Percentiles rank a stretch among this genome's conserved stretches.
Evolutionary conservation across 352 stramenopile species (phyloP).

Genomic region (Phytophthora meadii): DNA sequence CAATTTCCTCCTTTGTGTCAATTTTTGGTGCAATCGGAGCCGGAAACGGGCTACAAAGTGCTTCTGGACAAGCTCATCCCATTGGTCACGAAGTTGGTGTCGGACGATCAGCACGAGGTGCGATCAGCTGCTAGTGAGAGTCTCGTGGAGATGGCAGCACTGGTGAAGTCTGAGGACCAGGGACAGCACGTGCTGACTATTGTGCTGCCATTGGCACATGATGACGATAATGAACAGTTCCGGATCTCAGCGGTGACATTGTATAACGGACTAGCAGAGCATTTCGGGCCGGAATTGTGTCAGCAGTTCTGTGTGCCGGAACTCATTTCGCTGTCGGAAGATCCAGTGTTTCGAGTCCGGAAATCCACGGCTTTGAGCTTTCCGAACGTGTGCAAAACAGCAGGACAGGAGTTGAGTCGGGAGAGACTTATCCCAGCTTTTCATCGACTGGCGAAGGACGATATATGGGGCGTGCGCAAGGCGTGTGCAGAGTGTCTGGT

Average conservation of each 20-base stretch:
- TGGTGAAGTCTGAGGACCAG: slow-evolving; percentile 91
- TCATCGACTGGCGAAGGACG: slow-evolving; percentile 90
- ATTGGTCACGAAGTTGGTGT: slow-evolving; percentile 75
- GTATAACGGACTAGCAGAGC: slow-evolving; percentile 91
- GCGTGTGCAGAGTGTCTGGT: slow-evolving; percentile 93
- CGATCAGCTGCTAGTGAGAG: slow-evolving; percentile 85
- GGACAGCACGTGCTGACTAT: slow-evolving; percentile 93
- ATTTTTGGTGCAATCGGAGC: slow-evolving; percentile 61
- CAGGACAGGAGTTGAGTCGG: slow-evolving; percentile 72
- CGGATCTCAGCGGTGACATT: slow-evolving; percentile 93
- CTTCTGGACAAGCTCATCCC: slow-evolving; percentile 85
- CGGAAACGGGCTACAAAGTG: slow-evolving; percentile 69
- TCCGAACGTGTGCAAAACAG: slow-evolving; percentile 88
- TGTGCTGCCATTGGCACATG: slow-evolving; percentile 90
- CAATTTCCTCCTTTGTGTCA: slow-evolving; percentile 88
- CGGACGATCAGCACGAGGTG: slow-evolving; percentile 90
- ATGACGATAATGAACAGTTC: slow-evolving; percentile 93
- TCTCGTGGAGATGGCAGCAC: slow-evolving; percentile 85
- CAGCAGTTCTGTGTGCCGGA: slow-evolving; percentile 94
- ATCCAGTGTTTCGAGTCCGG: slow-evolving; percentile 94
- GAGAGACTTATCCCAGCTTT: slow-evolving; percentile 93
- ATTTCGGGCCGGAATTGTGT: slow-evolving; percentile 90
- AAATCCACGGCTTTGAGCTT: slow-evolving; percentile 93
- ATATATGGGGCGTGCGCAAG: slow-evolving; percentile 95
- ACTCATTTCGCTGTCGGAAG: slow-evolving; percentile 90